Conservation (phyloP, 768 basidiomycete species). For the Calocybe indica region DNA sequence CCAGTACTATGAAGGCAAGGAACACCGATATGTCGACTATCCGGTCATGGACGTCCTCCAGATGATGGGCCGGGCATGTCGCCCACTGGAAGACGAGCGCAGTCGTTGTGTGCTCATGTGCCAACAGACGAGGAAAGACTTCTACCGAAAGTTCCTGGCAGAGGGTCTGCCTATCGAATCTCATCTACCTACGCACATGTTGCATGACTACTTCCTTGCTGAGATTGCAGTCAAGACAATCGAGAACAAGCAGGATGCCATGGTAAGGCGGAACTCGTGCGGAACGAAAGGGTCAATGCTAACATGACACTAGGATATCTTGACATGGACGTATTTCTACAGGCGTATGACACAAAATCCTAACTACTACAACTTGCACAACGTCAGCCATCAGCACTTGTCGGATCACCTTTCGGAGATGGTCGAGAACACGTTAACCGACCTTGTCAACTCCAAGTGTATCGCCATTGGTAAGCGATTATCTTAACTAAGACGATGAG, state of each 20-base stretch:
- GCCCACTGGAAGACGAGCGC: constrained; percentile 80
- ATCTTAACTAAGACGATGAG: neutral
- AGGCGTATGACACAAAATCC: constrained; percentile 97
- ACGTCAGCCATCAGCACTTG: constrained; percentile 91
- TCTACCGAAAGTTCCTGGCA: constrained; percentile 96
- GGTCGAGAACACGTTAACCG: constrained; percentile 88
- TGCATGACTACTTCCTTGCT: constrained; percentile 97
- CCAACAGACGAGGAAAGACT: constrained; percentile 96
- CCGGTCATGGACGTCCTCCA: constrained; percentile 98
- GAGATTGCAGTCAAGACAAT: constrained; percentile 99
- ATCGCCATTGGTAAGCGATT: constrained; percentile 68
- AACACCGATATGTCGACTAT: constrained; percentile 97
- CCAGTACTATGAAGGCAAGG: constrained; percentile 93
- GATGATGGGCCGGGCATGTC: constrained; percentile 99
- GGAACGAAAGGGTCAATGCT: neutral
- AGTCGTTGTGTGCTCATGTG: constrained; percentile 97
- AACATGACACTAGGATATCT: constrained; percentile 60
- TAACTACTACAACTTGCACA: constrained; percentile 91
- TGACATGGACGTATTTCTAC: constrained; percentile 99
- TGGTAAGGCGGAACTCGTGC: constrained; percentile 41
- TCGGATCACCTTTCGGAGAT: constrained; percentile 95
- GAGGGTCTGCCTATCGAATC: constrained; percentile 99
- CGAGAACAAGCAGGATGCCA: constrained; percentile 97
- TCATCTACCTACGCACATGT: constrained; percentile 79
- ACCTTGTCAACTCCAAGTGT: constrained; percentile 92